Evolutionary conservation across 2,329 filamentous ascomycete species (phyloP), one percentile per base, ranked within the genome.

Genomic region (Ceratocystis diversiconidia): DNA sequence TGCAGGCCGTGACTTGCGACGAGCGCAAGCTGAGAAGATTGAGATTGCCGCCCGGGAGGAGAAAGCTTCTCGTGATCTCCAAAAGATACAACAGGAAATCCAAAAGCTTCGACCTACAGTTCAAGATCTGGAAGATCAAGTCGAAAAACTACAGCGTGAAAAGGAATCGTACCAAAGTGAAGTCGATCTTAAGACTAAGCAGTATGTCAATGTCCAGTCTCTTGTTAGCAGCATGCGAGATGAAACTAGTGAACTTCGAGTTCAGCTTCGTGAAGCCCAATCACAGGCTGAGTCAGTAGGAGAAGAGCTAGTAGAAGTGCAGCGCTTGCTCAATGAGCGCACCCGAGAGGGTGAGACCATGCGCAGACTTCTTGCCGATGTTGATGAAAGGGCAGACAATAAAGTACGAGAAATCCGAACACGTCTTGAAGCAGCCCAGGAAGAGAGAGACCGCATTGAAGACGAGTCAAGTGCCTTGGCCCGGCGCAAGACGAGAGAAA

Each of bases 331-430:
- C 1, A 85, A 84, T 63, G 94, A 99, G 75, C 86, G 94, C 30
- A 92, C 90, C 3, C 85, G 94, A 55, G 94, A 99, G 75, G 89
- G 86, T 30, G 92, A 97, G 77, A 96, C 90, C 0, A 97, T 99
- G 92, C 85, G 94, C 43, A 82, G 91, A 61, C 80, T 97, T 67
- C 79, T 99, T 12, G 86, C 87, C 17, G 92, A 97, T 69, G 89
- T 92, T 7, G 90, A 97, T 73, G 84, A 88, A 67, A 82, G 89
- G 8, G 86, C 92, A 1, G 92, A 97, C 69, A 79, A 79, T 68
- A 89, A 90, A 72, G 83, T 95, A 19, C 85, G 90, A 32, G 92
- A 97, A 69, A 94, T 96, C 85, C 87, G 90, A 64, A 85, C 90
- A 66, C 85, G 88, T 1, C 87, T 97, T 81, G 92, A 97, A 71